phyloP scores from a whole-genome alignment of 2,329 filamentous ascomycete species.

The Intubia oerlemansii region DNA sequence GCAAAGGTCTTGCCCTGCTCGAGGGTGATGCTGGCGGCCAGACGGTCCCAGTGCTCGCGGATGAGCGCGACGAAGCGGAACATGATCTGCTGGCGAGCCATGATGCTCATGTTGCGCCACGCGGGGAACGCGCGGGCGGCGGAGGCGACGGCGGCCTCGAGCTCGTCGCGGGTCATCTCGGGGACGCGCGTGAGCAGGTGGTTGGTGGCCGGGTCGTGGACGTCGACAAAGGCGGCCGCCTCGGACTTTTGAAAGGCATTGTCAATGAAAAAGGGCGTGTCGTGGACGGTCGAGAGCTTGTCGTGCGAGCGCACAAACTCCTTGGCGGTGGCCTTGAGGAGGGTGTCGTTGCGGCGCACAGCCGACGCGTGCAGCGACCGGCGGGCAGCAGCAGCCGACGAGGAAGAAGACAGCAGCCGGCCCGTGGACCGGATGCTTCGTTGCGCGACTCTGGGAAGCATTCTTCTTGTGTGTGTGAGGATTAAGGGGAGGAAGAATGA shows the following conservation, averaged over 20 bases:
- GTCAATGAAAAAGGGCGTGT: constrained; percentile 36
- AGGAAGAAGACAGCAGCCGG: neutral
- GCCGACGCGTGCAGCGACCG: constrained; percentile 1
- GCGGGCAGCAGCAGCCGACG: no score
- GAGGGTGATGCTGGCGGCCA: constrained; percentile 66
- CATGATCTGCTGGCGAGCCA: constrained; percentile 65
- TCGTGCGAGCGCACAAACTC: constrained; percentile 2
- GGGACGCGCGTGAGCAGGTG: constrained; percentile 67
- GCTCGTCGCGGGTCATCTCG: constrained; percentile 58
- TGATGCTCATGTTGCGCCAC: constrained; percentile 51
- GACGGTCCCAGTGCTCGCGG: constrained; percentile 66
- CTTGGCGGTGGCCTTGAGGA: constrained; percentile 2
- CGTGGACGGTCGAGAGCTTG: constrained; percentile 1
- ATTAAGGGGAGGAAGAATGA: neutral
- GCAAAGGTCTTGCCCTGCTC: constrained; percentile 81
- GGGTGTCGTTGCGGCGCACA: neutral
- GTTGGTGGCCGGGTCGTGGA: constrained; percentile 69
- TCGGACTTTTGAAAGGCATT: constrained; percentile 53
- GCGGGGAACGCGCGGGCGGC: constrained; percentile 53
- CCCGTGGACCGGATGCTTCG: neutral
- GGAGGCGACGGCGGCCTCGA: constrained; percentile 53
- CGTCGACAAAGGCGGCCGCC: constrained; percentile 52
- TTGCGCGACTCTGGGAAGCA: constrained; percentile 1
- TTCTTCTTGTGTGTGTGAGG: neutral
- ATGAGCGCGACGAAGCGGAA: constrained; percentile 67